A percentile compares a stretch with the other conserved stretches of the same genome.
Conservation (phyloP, 139 green algal genomes). For the Mychonastes homosphaera region DNA sequence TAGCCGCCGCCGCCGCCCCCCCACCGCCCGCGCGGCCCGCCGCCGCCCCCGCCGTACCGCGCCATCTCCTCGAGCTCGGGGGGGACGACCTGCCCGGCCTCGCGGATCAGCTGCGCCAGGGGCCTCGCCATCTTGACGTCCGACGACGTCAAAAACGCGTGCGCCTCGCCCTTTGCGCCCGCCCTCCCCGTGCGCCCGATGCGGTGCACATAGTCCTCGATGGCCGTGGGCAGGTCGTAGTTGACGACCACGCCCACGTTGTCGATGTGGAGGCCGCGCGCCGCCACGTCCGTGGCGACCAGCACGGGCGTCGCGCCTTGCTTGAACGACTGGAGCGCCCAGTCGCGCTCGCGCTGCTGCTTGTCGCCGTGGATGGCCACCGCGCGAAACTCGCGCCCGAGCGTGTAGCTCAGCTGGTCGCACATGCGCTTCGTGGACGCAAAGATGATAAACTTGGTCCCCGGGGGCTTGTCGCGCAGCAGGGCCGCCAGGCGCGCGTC, state of each 20-base stretch:
- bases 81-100: slow-evolving; percentile 49
- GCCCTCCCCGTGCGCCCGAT: slow-evolving; percentile 82
- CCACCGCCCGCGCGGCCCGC: slow-evolving; percentile 31
- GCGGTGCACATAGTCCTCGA: slow-evolving; percentile 82
- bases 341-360: slow-evolving; percentile 84
- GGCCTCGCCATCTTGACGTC: slow-evolving; percentile 60
- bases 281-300: slow-evolving; percentile 95
- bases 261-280: slow-evolving; percentile 84
- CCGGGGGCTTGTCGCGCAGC: slow-evolving; percentile 45
- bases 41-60: slow-evolving; percentile 17
- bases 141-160: slow-evolving; percentile 62
- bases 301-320: slow-evolving; percentile 68
- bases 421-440: slow-evolving; percentile 89
- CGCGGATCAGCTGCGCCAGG: slow-evolving; percentile 43
- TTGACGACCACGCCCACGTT: slow-evolving; percentile 77
- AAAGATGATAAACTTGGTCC: slow-evolving; percentile 79
- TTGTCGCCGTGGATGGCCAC: slow-evolving; percentile 92
- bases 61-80: slow-evolving; percentile 44
- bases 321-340: slow-evolving; percentile 73
- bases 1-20: slow-evolving; percentile 26
- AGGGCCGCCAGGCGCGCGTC: slow-evolving; percentile 47
- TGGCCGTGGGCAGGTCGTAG: slow-evolving; percentile 69
- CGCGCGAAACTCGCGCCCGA: slow-evolving; percentile 50
- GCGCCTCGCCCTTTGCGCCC: slow-evolving; percentile 61
- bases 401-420: slow-evolving; percentile 57